phyloP scores from a whole-genome alignment of 306 rosid species.

The Cicer arietinum region DNA sequence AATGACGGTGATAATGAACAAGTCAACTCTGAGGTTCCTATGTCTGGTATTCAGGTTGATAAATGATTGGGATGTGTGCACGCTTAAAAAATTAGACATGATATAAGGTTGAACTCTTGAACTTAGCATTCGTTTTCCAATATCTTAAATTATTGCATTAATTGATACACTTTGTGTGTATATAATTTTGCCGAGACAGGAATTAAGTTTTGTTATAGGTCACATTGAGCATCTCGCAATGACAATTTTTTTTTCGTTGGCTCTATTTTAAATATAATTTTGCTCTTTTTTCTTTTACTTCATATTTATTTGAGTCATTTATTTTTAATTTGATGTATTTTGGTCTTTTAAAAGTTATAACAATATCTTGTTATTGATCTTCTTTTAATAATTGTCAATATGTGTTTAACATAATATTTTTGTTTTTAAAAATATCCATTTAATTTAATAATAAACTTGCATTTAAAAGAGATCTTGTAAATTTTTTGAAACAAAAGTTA shows the following conservation, averaged over 20 bases:
- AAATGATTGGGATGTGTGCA: conserved; percentile 33
- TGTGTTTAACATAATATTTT: too few species aligned
- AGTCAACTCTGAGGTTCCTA: conserved; percentile 47
- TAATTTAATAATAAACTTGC: too few species aligned
- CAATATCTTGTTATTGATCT: too few species aligned
- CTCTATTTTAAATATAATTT: neutral
- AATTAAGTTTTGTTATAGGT: conserved; percentile 13
- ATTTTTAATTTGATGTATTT: too few species aligned
- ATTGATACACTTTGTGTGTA: neutral
- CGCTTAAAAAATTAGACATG: neutral
- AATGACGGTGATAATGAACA: conserved; percentile 27
- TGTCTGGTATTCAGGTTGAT: conserved; percentile 46
- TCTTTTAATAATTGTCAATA: too few species aligned
- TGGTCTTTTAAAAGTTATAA: too few species aligned
- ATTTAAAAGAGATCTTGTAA: too few species aligned
- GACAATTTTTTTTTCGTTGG: neutral
- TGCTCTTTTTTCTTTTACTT: too few species aligned
- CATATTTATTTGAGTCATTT: too few species aligned
- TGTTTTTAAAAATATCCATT: too few species aligned
- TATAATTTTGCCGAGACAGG: conserved; percentile 24
- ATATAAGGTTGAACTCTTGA: neutral
- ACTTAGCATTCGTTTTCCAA: neutral
- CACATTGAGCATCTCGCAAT: neutral
- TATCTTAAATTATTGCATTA: conserved; percentile 12
- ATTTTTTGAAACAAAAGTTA: too few species aligned